These are phyloP conservation scores for Yarrowia osloensis DNA, from an alignment of 805 yeast genomes.

Conservation along the genomic window DNA sequence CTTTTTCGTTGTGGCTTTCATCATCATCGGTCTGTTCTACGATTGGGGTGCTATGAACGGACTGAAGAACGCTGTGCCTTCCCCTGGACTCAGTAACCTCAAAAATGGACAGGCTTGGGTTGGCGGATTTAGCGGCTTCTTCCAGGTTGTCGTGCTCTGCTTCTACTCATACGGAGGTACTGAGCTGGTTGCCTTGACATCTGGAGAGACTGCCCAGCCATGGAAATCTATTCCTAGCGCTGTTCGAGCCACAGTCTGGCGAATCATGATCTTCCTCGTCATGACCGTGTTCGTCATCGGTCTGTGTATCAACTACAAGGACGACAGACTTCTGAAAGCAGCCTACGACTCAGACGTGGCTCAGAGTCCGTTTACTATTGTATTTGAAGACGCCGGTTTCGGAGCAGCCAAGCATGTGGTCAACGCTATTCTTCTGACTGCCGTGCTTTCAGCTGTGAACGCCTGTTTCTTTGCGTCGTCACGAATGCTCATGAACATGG, in stretches of 20 bases:
- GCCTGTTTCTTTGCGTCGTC: conserved; percentile 65
- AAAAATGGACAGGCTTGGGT: conserved; percentile 33
- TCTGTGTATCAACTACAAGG: conserved; percentile 55
- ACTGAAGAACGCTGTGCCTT: conserved; percentile 24
- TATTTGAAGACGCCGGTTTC: conserved; percentile 54
- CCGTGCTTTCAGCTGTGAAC: conserved; percentile 64
- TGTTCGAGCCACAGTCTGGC: conserved; percentile 53
- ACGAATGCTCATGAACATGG: conserved; percentile 51
- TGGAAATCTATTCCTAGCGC: conserved; percentile 58
- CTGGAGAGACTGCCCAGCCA: conserved; percentile 60
- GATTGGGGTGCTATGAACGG: conserved; percentile 54
- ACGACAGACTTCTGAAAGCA: conserved; percentile 45
- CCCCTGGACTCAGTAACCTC: conserved; percentile 49
- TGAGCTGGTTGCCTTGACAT: conserved; percentile 58
- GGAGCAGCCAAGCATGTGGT: conserved; percentile 51
- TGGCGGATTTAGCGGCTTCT: conserved; percentile 35
- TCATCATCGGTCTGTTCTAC: conserved; percentile 54
- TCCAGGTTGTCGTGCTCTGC: conserved; percentile 52
- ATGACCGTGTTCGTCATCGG: conserved; percentile 57
- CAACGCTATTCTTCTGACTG: conserved; percentile 59
- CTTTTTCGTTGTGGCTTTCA: conserved; percentile 61
- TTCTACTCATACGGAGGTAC: conserved; percentile 58
- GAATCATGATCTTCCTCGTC: conserved; percentile 54
- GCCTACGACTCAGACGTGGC: conserved; percentile 46
- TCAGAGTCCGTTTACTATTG: conserved; percentile 51